A percentile compares a stretch with the other conserved stretches of the same genome.
Conservation (phyloP, 2,329 filamentous ascomycete genomes). For the Claviceps paspali region DNA sequence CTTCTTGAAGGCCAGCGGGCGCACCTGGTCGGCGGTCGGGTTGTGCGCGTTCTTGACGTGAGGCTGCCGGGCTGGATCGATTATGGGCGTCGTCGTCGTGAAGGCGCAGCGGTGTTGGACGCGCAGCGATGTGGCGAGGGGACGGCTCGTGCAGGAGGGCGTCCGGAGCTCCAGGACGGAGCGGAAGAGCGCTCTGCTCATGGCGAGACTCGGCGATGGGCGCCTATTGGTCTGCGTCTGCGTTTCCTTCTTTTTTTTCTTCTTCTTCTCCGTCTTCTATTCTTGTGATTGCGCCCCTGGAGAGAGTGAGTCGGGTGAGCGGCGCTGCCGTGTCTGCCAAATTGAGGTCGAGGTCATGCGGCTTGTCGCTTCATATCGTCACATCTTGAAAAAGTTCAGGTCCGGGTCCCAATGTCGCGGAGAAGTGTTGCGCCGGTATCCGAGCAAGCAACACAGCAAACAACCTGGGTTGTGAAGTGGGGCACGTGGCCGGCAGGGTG, state of each 20-base stretch:
- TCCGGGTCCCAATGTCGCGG: constrained; percentile 10
- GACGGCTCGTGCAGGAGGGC: constrained; percentile 6
- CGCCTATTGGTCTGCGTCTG: not conserved
- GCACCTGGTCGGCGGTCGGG: constrained; percentile 16
- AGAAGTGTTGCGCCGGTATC: constrained; percentile 20
- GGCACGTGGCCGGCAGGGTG: not conserved
- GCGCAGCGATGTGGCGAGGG: constrained; percentile 12
- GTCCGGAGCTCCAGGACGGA: constrained; percentile 45
- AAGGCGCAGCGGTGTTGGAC: constrained; percentile 23
- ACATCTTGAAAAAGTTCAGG: constrained; percentile 7
- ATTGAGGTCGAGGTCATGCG: not conserved
- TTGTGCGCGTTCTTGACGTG: constrained; percentile 24
- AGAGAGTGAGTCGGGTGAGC: no score
- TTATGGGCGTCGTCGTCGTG: constrained; percentile 34
- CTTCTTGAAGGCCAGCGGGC: constrained; percentile 25
- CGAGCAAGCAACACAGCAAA: no score
- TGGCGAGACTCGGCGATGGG: constrained; percentile 15
- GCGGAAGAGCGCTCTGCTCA: constrained; percentile 47
- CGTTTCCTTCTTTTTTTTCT: not conserved
- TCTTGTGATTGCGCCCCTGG: no score
- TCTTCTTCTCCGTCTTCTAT: no score
- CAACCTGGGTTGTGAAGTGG: not conserved
- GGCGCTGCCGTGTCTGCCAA: not conserved
- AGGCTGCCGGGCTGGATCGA: constrained; percentile 23
- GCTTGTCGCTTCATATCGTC: not conserved